Base-by-base conservation (phyloP, 352 stramenopile genomes). In the Pythium apleroticum region DNA sequence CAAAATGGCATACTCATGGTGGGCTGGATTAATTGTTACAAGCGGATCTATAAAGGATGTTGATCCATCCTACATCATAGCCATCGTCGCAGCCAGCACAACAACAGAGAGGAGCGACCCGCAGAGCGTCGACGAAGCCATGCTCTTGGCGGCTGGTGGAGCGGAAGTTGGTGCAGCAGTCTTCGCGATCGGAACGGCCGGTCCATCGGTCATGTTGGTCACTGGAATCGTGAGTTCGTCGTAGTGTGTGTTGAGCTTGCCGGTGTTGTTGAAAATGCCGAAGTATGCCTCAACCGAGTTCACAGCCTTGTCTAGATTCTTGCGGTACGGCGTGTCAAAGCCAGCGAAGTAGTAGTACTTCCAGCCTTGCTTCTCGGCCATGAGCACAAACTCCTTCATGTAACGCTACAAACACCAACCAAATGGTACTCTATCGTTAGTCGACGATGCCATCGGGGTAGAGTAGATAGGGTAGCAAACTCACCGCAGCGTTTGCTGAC, bases 311-410 rank as follows among this genome's bases (percentile, higher is more conserved):
- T 35, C 25, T 52, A 84, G 60, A 55, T 75, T 43, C 50, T 77
- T 76, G 73, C 90, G 91, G 73, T 88, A 91, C 24, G 84, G 77
- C 48, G 84, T 88, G 60, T 95, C 86, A 24, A 95, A 91, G 54
- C 77, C 86, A 0, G 78, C 71, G 57, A 95, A 95, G 76, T 93
- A 95, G 77, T 92, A 95, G 70, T 93, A 93, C 68, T 93, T 90
- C 81, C 84, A 91, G 17, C 74, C 72, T 59, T 88, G 74, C 50
- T 81, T 69, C 49, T 76, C 73, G 0, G 86, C 83, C 43, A 92
- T 72, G 33, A 78, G 56, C 61, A 84, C 86, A 39, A 95, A 92
- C 67, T 93, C 80, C 46, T 91, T 88, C 68, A 93, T 73, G 75
- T 90, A 95, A 27, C 54, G 71, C 76, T 83, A 52, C n/a, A 37